Evolutionary conservation across 78 protist species (phyloP), one percentile per base, ranked within the genome.

Genomic region (Goniomonas avonlea): DNA sequence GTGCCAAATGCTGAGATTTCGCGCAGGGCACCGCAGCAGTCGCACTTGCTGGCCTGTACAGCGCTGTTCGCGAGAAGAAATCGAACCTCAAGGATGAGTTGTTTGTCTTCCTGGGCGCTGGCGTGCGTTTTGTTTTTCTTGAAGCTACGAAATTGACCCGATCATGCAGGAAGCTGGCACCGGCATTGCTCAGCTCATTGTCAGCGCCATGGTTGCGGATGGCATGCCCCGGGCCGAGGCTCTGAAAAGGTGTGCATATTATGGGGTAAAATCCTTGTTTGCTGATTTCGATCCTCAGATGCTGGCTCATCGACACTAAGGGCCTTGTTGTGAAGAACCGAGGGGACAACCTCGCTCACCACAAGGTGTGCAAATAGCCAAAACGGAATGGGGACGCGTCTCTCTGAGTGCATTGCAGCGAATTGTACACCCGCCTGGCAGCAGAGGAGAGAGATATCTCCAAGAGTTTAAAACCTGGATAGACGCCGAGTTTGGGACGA

Each of bases 71-170:
- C 59, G 56, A 0, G 53, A 25, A 81, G 91, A 43, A 43, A 15
- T 8, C 38, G 60, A 4, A 27, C 34, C 21, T 39, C 73, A 73
- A 5, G 15, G 85, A 92, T n/a, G 92, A 92, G n/a, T 53, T 82
- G 58, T 39, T 93, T 11, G 87, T 90, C 25, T 83, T 87, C 47
- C 32, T 83, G 27, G 98, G 98, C 31, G 98, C 98, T 2, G 98
- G 98, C 20, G 55, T 81, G 29, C 11, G 65, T 25, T 13, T 9
- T 58, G 11, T n/a, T 45, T 45, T 45, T 45, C 15, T 45, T 45
- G 9, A 17, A 45, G 53, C 53, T 45, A 15, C n/a, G n/a, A n/a
- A n/a, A n/a, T n/a, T n/a, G n/a, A n/a, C n/a, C n/a, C n/a, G n/a
- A n/a, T n/a, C n/a, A n/a, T n/a, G n/a, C 37, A n/a, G 25, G 55